These are phyloP conservation scores for Penicillium herquei DNA, from an alignment of 495 filamentous ascomycete species.

Conservation along the genomic window DNA sequence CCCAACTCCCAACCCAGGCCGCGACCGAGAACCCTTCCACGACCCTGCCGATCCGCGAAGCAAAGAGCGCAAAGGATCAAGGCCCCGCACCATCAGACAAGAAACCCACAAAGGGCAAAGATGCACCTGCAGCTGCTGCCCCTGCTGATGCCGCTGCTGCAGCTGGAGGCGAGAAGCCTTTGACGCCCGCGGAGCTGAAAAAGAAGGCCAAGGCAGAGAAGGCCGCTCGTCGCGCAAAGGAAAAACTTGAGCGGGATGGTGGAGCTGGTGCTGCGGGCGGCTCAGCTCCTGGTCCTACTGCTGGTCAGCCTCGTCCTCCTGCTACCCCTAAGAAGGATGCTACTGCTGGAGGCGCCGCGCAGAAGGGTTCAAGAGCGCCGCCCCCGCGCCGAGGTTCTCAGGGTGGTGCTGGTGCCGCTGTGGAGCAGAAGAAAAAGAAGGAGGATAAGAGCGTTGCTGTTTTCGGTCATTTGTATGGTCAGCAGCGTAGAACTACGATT, in stretches of 20 bases:
- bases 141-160: slow-evolving; percentile 9
- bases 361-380: slow-evolving; percentile 42
- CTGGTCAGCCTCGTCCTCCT: slow-evolving; percentile 20
- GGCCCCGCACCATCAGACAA: slow-evolving; percentile 33
- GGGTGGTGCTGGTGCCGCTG: slow-evolving; percentile 19
- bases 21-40: slow-evolving; percentile 20
- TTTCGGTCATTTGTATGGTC: slow-evolving; percentile 82
- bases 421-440: slow-evolving; percentile 48
- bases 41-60: slow-evolving; percentile 26
- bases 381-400: slow-evolving; percentile 34
- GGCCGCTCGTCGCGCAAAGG: slow-evolving; percentile 66
- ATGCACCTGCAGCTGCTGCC: slow-evolving; percentile 14
- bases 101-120: slow-evolving; percentile 27
- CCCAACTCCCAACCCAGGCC: slow-evolving; percentile 14
- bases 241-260: slow-evolving; percentile 46
- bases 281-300: slow-evolving; percentile 19
- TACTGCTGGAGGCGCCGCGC: slow-evolving; percentile 20
- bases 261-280: slow-evolving; percentile 27
- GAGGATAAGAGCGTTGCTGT: slow-evolving; percentile 74
- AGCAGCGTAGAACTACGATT: slow-evolving; percentile 65
- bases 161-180: slow-evolving; percentile 41
- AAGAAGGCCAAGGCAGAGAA: slow-evolving; percentile 78
- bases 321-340: slow-evolving; percentile 49
- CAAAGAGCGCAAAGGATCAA: slow-evolving; percentile 23
- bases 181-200: slow-evolving; percentile 69